A percentile compares a stretch with the other conserved stretches of the same genome.
Conservation (phyloP, 371 early-diverging fungal species). For the Lichtheimia corymbifera region DNA sequence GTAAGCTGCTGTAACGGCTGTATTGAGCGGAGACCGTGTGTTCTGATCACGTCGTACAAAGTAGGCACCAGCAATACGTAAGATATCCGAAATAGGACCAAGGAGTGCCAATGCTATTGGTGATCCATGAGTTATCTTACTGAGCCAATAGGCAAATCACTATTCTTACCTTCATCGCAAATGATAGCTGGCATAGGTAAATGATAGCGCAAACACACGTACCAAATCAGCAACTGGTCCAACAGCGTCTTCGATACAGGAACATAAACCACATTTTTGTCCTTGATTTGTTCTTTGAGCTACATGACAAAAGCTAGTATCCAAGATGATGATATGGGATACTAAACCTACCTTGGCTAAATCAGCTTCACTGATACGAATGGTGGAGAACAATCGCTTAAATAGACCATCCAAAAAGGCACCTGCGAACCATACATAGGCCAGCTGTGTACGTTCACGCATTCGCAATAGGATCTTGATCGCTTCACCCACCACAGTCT, state of each 20-base stretch:
- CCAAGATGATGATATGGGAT: not conserved
- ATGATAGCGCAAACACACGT: constrained; percentile 43
- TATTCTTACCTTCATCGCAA: constrained; percentile 44
- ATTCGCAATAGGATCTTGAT: constrained; percentile 44
- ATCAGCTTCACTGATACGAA: constrained; percentile 33
- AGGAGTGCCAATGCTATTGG: constrained; percentile 37
- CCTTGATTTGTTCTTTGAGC: constrained; percentile 37
- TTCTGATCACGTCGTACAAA: constrained; percentile 46
- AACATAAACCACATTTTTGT: constrained; percentile 50
- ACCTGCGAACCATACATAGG: constrained; percentile 55
- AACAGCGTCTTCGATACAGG: constrained; percentile 49
- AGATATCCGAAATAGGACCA: constrained; percentile 50
- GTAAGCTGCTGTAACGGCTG: constrained; percentile 47
- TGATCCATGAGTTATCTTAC: not conserved
- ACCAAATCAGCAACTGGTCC: constrained; percentile 51
- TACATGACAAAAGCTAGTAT: not conserved
- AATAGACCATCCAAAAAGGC: constrained; percentile 42
- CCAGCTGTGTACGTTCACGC: constrained; percentile 50
- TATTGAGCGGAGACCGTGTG: constrained; percentile 44
- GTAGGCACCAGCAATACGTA: constrained; percentile 49
- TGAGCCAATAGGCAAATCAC: not conserved
- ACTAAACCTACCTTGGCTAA: constrained; percentile 19
- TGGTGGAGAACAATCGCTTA: constrained; percentile 38
- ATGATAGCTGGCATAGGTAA: constrained; percentile 52
- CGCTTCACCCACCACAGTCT: constrained; percentile 49